These are phyloP conservation scores for Tetrapisispora iriomotensis DNA, from an alignment of 805 yeast species.

Conservation along the genomic window DNA sequence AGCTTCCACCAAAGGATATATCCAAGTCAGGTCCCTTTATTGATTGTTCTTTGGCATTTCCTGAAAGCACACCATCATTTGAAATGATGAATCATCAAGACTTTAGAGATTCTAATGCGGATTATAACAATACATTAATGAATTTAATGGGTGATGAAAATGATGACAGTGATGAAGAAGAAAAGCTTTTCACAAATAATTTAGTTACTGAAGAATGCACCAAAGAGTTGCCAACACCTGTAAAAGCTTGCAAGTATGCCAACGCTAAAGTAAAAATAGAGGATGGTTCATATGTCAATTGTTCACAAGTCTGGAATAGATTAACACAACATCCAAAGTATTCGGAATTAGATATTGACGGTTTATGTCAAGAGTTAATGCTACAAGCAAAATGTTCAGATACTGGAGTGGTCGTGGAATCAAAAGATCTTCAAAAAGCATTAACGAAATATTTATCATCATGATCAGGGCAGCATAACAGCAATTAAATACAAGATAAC, in stretches of 20 bases:
- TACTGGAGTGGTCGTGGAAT: constrained; percentile 78
- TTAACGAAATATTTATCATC: constrained; percentile 17
- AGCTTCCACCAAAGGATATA: background rate
- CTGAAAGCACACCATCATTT: constrained; percentile 4
- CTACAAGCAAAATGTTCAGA: constrained; percentile 93
- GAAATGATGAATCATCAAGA: constrained; percentile 3
- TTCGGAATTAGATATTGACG: constrained; percentile 88
- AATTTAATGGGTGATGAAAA: constrained; percentile 1
- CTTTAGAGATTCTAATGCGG: constrained; percentile 7
- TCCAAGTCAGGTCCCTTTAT: constrained; percentile 9
- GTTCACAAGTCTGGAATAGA: constrained; percentile 95
- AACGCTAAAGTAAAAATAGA: background rate
- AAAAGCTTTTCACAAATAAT: background rate
- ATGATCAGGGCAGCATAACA: too few species aligned
- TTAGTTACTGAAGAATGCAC: constrained; percentile 1
- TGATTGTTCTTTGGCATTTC: constrained; percentile 20
- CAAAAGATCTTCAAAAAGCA: constrained; percentile 62
- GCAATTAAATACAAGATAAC: too few species aligned
- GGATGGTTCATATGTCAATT: constrained; percentile 27
- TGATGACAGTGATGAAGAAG: background rate
- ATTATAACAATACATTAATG: background rate
- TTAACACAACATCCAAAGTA: constrained; percentile 89
- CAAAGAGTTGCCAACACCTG: background rate
- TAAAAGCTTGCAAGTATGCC: background rate
- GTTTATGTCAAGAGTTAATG: constrained; percentile 81